Conservation (phyloP, 257 asterid genomes). For the Ilex aquifolium region DNA sequence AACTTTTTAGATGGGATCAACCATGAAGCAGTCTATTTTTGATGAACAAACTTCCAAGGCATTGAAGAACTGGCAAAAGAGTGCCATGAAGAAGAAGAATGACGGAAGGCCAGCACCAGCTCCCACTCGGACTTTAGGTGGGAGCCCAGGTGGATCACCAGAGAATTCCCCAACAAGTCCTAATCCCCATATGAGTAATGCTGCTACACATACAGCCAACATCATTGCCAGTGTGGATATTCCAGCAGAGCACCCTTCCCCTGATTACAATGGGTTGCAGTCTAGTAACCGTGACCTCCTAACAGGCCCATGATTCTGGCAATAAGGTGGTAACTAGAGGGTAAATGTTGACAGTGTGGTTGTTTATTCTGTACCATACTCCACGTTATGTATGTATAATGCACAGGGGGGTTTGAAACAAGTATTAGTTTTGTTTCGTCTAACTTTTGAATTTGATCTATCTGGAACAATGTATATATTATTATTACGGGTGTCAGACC, state of each 20-base stretch:
- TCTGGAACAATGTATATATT: no score
- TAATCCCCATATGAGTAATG: slow-evolving; percentile 6
- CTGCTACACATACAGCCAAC: slow-evolving; percentile 18
- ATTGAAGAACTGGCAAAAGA: slow-evolving; percentile 74
- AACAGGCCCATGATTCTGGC: slow-evolving; percentile 22
- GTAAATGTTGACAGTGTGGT: no score
- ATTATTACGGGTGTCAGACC: no score
- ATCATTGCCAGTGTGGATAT: slow-evolving; percentile 43
- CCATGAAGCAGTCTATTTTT: slow-evolving; percentile 78
- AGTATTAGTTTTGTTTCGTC: no score
- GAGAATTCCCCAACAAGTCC: slow-evolving; percentile 23
- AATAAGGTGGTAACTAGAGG: no score
- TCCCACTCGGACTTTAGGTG: slow-evolving; percentile 39
- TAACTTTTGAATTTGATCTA: no score
- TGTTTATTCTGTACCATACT: no score
- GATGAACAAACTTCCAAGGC: slow-evolving; percentile 96
- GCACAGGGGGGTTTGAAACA: no score
- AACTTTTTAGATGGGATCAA: slow-evolving; percentile 73
- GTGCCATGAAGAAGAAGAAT: slow-evolving; percentile 44
- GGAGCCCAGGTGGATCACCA: slow-evolving; percentile 32
- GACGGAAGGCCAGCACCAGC: neutral
- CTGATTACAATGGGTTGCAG: slow-evolving; percentile 6
- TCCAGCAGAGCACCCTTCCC: slow-evolving; percentile 2
- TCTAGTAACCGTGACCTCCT: slow-evolving; percentile 19
- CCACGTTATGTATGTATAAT: no score